These are phyloP conservation scores for Filosporella fistucella DNA, from an alignment of 495 filamentous ascomycete species.

Conservation along the genomic window DNA sequence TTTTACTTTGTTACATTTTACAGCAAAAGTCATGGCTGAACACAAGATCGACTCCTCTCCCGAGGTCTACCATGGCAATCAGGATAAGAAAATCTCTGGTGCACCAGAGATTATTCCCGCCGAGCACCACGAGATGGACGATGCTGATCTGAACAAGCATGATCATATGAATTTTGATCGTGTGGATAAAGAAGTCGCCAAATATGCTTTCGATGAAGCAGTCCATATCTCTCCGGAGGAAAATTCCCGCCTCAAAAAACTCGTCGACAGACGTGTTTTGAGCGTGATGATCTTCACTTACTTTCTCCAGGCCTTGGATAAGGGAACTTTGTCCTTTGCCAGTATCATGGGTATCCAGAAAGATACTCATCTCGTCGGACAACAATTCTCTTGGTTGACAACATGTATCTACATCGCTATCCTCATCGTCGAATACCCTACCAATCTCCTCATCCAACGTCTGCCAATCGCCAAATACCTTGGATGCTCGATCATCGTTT, in stretches of 20 bases:
- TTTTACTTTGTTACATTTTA: too few species aligned
- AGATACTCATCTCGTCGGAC: conserved; percentile 40
- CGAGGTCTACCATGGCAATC: neutral
- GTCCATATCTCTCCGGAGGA: conserved; percentile 43
- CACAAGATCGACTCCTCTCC: neutral
- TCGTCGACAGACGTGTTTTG: conserved; percentile 37
- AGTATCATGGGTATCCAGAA: conserved; percentile 52
- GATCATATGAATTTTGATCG: conserved; percentile 17
- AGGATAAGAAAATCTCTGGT: neutral
- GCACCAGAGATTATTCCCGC: neutral
- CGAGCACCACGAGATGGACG: neutral
- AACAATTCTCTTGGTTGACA: conserved; percentile 49
- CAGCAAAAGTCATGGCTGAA: too few species aligned
- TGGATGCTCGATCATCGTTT: conserved; percentile 52
- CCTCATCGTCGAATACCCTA: conserved; percentile 60
- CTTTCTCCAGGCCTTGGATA: conserved; percentile 57
- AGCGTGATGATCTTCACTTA: conserved; percentile 42
- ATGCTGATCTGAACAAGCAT: conserved; percentile 1
- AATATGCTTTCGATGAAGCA: conserved; percentile 37
- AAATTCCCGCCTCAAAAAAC: conserved; percentile 38
- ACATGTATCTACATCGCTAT: conserved; percentile 65
- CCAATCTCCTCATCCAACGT: conserved; percentile 54
- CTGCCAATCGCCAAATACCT: conserved; percentile 59
- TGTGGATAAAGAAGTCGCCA: conserved; percentile 21
- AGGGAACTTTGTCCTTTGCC: conserved; percentile 53